Evolutionary conservation across 352 stramenopile genomes (phyloP).

Genomic region (Pythium graminicola): DNA sequence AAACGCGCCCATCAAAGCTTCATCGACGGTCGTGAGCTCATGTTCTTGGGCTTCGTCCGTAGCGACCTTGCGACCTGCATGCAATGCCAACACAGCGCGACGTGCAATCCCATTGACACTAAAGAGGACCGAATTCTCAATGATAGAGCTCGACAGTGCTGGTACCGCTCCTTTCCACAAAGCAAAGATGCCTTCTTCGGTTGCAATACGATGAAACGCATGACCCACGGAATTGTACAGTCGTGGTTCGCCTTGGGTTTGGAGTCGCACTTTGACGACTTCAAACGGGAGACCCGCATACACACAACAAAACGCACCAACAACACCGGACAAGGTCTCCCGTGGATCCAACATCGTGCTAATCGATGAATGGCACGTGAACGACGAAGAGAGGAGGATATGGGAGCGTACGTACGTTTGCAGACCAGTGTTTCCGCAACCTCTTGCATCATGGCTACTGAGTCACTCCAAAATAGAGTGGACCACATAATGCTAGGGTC

Average conservation of each 20-base stretch:
- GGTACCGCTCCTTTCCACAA: constrained; percentile 88
- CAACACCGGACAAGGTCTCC: constrained; percentile 68
- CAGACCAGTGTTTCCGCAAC: not conserved
- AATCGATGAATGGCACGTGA: not conserved
- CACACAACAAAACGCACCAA: constrained; percentile 76
- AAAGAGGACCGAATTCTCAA: constrained; percentile 89
- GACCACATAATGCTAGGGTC: constrained; percentile 7
- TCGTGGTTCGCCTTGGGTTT: constrained; percentile 61
- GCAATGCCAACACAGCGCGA: constrained; percentile 53
- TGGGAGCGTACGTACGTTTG: not conserved
- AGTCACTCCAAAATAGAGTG: not conserved
- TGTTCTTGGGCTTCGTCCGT: constrained; percentile 36
- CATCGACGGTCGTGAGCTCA: constrained; percentile 69
- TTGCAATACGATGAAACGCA: constrained; percentile 63
- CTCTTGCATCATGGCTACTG: not conserved
- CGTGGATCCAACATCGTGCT: constrained; percentile 56
- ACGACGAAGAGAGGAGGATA: not conserved
- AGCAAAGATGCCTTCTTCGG: constrained; percentile 57
- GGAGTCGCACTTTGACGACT: constrained; percentile 79
- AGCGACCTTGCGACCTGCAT: constrained; percentile 34
- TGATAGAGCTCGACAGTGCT: constrained; percentile 80
- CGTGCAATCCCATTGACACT: constrained; percentile 76
- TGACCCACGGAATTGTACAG: constrained; percentile 59
- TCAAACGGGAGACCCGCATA: constrained; percentile 86
- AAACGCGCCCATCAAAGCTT: constrained; percentile 75